A percentile compares a stretch with the other conserved stretches of the same genome.
phyloP scores from a whole-genome alignment of 169 alveolate genomes.

The Eimeria falciformis region DNA sequence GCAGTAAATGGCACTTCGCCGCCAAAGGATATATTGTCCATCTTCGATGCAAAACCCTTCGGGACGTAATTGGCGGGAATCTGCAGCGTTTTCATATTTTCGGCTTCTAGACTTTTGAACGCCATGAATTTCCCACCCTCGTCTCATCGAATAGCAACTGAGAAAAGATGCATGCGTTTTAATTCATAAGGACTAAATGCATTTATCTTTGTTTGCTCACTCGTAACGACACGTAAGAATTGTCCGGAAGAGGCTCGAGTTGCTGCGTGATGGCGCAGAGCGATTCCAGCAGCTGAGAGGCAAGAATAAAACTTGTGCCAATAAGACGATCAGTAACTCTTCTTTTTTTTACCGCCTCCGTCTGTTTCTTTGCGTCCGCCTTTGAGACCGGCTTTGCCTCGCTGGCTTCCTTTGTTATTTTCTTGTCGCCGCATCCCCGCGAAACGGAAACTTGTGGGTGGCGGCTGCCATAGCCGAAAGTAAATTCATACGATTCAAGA shows the following conservation, averaged over 20 bases:
- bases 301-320: not conserved
- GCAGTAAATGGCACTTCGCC: constrained; percentile 44
- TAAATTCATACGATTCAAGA: constrained; percentile 50
- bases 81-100: not conserved
- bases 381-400: constrained; percentile 23
- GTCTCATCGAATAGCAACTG: constrained; percentile 53
- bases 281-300: constrained; percentile 60
- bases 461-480: constrained; percentile 35
- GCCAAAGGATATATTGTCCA: constrained; percentile 16
- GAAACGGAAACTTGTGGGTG: constrained; percentile 22
- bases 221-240: constrained; percentile 54
- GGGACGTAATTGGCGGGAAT: constrained; percentile 23
- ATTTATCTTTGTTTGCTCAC: not conserved
- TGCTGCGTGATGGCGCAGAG: constrained; percentile 58
- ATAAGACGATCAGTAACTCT: not conserved
- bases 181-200: not conserved
- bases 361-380: constrained; percentile 65
- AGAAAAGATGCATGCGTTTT: not conserved
- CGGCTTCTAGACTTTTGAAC: no score
- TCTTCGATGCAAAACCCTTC: not conserved
- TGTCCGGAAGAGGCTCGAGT: constrained; percentile 62
- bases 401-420: not conserved
- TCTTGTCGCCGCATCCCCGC: not conserved
- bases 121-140: not conserved
- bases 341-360: constrained; percentile 40